phyloP scores from a whole-genome alignment of 352 stramenopile species.

The Blastocystis sp. region DNA sequence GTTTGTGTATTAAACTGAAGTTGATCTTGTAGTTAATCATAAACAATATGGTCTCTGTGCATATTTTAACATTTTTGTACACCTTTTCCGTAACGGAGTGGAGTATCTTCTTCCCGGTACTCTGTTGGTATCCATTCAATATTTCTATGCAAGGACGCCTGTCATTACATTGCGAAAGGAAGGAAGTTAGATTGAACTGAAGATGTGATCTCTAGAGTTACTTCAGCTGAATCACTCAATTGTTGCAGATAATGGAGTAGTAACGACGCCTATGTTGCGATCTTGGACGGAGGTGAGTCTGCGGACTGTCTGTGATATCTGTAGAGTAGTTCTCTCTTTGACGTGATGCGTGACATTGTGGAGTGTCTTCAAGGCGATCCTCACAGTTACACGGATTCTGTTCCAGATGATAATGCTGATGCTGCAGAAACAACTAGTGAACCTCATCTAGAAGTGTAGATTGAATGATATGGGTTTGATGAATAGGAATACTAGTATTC shows the following conservation, averaged over 20 bases:
- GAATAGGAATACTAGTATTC: background rate
- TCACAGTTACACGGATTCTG: background rate
- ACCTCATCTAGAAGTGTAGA: background rate
- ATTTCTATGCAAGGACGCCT: background rate
- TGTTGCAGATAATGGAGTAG: background rate
- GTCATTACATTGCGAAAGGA: background rate
- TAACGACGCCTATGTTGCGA: background rate
- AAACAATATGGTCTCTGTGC: background rate
- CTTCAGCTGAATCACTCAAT: background rate
- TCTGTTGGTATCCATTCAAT: background rate
- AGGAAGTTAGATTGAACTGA: background rate
- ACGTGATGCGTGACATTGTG: background rate
- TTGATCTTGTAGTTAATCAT: background rate
- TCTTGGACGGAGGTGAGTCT: background rate
- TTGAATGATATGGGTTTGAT: background rate
- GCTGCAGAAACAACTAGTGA: background rate
- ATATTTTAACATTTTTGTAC: background rate
- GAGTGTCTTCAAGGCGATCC: background rate
- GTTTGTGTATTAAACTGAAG: background rate
- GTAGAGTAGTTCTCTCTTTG: background rate
- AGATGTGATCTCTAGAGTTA: background rate
- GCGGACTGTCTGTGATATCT: background rate
- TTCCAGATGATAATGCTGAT: background rate
- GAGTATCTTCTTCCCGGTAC: slow-evolving; percentile 4
- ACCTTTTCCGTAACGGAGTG: background rate